Percentiles rank a stretch among this genome's conserved stretches.
Conservation (phyloP, 768 basidiomycete genomes). For the Tricholoma saponaceum region DNA sequence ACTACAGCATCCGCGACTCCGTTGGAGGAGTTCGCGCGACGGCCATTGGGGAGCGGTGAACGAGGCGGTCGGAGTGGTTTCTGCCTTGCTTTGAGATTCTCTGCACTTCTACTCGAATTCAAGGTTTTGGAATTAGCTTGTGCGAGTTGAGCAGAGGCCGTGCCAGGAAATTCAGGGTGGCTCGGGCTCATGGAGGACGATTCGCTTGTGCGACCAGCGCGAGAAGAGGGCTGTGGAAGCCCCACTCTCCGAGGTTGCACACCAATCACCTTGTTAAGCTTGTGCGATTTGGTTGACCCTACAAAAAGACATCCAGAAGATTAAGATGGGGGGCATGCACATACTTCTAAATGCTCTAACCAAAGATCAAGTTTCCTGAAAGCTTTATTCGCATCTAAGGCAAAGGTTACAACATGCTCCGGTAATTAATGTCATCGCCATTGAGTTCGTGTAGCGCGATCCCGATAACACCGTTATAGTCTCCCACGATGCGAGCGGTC, state of each 20-base stretch:
- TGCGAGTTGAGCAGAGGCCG: conserved; percentile 30
- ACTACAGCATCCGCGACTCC: conserved; percentile 13
- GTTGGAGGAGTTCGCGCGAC: conserved; percentile 38
- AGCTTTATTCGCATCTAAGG: too few relatives aligned
- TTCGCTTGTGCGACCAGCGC: conserved; percentile 39
- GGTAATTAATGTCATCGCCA: too few relatives aligned
- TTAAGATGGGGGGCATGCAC: too few relatives aligned
- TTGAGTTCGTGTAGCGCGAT: too few relatives aligned
- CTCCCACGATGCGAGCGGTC: too few relatives aligned
- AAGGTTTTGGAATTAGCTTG: conserved; percentile 39
- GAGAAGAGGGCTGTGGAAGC: too few relatives aligned
- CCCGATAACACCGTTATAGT: too few relatives aligned
- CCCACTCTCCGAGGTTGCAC: conserved; percentile 54
- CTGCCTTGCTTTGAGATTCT: conserved; percentile 40
- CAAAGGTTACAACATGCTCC: too few relatives aligned
- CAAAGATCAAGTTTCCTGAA: too few relatives aligned
- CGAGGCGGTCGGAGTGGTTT: conserved; percentile 24
- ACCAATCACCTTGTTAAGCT: conserved; percentile 91
- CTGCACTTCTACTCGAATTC: conserved; percentile 66
- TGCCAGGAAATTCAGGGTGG: conserved; percentile 20
- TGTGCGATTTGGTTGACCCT: too few relatives aligned
- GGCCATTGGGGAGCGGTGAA: conserved; percentile 30
- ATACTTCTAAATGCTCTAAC: too few relatives aligned
- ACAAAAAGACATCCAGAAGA: too few relatives aligned
- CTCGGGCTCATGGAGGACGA: conserved; percentile 35